phyloP scores from a whole-genome alignment of 1,284 basidiomycete genomes.

The Ustilago crameri region DNA sequence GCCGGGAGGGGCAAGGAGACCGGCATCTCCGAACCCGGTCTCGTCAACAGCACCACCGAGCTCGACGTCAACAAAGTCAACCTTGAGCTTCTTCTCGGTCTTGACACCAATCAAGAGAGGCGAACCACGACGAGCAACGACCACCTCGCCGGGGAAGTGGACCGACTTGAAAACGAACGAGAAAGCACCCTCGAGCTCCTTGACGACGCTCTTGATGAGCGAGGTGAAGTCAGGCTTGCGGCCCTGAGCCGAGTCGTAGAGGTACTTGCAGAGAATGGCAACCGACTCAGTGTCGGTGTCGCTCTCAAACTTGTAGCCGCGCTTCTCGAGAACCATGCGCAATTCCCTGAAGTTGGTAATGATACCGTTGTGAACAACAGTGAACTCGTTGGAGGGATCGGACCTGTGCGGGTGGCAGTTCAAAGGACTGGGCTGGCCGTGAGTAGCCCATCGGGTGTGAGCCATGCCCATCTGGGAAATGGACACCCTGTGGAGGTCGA shows the following conservation, averaged over 20 bases:
- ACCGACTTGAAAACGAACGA: slow-evolving; percentile 99
- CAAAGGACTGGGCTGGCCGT: slow-evolving; percentile 81
- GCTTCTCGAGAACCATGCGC: slow-evolving; percentile 91
- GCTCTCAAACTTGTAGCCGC: slow-evolving; percentile 91
- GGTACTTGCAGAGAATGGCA: slow-evolving; percentile 94
- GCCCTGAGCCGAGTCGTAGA: slow-evolving; percentile 91
- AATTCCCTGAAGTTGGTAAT: slow-evolving; percentile 94
- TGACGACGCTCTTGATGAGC: slow-evolving; percentile 93
- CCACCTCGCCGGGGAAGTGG: slow-evolving; percentile 96
- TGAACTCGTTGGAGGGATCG: slow-evolving; percentile 84
- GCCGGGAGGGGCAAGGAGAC: slow-evolving; percentile 79
- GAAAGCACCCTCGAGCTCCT: slow-evolving; percentile 98
- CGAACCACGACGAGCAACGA: slow-evolving; percentile 94
- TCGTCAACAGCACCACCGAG: slow-evolving; percentile 59
- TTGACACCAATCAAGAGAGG: slow-evolving; percentile 98
- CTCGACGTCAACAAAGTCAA: slow-evolving; percentile 99
- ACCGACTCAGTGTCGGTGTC: slow-evolving; percentile 99
- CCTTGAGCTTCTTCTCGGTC: slow-evolving; percentile 99
- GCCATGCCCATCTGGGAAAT: slow-evolving; percentile 94
- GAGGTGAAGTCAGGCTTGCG: slow-evolving; percentile 90
- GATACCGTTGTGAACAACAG: slow-evolving; percentile 98
- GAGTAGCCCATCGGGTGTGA: slow-evolving; percentile 99
- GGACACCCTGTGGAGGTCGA: slow-evolving; percentile 85
- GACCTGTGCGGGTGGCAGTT: slow-evolving; percentile 98
- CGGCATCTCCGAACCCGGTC: slow-evolving; percentile 48